Evolutionary conservation across 2,329 filamentous ascomycete genomes (phyloP), one percentile per base, ranked within the genome.

Genomic region (Cladosporium sp.): DNA sequence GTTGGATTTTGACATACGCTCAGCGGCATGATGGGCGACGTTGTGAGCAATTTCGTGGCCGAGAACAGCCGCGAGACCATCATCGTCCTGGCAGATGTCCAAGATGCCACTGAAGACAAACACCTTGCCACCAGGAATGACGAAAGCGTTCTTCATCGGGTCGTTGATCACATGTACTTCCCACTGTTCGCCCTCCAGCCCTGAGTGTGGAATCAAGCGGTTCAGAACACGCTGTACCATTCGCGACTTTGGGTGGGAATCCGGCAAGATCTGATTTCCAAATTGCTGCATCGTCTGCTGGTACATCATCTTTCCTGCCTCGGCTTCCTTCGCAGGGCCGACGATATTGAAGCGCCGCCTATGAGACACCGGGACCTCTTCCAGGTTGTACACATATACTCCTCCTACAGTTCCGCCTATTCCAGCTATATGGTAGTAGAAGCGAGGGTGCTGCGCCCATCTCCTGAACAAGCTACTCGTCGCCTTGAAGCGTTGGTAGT

Each of bases 11-110:
- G 83, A 86, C 78, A 88, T 80, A 8, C 86, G 83, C 81, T 94
- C 91, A 21, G 84, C 87, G 7, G 84, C 80, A 74, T 92, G 90
- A 65, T 86, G 85, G 0, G 90, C 89, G 18, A 91, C 83, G 68
- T 89, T 90, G 75, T 94, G 91, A 21, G 90, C 90, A 68, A 93
- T 91, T 80, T 93, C 91, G 77, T 93, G 91, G 15, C 90, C 90
- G 15, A 94, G 81, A 2, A 94, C 90, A 1, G 91, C 87, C 4
- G 91, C 91, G 30, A 94, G 81, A 3, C 87, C 88, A 74, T 90
- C 86, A 65, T 92, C 90, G 71, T 82, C 87, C 62, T 83, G 75
- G 67, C 89, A 90, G 26, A 92, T 80, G n/a, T 84, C 83, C 64
- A 93, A 77, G 36, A 94, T 87, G 44, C 91, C 91, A 69, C 87